Conservation (phyloP, 352 stramenopile genomes). For the Pythium insidiosum region DNA sequence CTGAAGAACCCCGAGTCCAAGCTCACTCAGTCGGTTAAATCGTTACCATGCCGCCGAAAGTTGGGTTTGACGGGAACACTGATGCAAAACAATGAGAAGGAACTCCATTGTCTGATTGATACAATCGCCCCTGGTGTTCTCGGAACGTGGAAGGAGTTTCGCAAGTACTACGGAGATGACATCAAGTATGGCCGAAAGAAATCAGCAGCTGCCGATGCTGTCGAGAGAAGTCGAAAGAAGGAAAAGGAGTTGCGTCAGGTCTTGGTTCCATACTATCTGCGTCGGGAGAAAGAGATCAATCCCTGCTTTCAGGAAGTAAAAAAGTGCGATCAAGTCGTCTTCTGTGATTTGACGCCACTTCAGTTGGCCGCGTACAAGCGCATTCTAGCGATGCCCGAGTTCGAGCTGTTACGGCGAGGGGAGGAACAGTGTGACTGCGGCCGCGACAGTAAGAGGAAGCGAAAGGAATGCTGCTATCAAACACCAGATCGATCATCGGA, state of each 20-base stretch:
- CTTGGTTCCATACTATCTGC: conserved; percentile 57
- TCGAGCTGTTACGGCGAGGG: conserved; percentile 47
- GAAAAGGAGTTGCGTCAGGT: conserved; percentile 54
- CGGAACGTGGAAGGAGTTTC: conserved; percentile 58
- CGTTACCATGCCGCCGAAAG: conserved; percentile 47
- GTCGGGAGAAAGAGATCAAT: conserved; percentile 69
- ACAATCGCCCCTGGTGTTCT: conserved; percentile 63
- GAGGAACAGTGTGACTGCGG: conserved; percentile 64
- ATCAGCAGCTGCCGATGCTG: conserved; percentile 47
- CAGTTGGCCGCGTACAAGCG: conserved; percentile 66
- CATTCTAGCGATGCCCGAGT: conserved; percentile 66
- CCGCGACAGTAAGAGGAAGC: conserved; percentile 39
- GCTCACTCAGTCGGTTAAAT: conserved; percentile 74
- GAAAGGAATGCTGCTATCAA: conserved; percentile 62
- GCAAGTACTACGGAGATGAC: conserved; percentile 68
- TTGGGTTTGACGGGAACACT: conserved; percentile 87
- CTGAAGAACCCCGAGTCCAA: conserved; percentile 96
- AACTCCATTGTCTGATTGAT: conserved; percentile 69
- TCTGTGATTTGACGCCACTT: conserved; percentile 65
- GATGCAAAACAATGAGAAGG: conserved; percentile 85
- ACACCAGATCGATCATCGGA: conserved; percentile 16
- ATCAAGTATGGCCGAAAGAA: conserved; percentile 83
- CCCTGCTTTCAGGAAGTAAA: conserved; percentile 58
- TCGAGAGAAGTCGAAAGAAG: conserved; percentile 56
- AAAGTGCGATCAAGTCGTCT: conserved; percentile 74